Evolutionary conservation across 2,329 filamentous ascomycete genomes (phyloP).

Genomic region (Clonostachys chloroleuca): DNA sequence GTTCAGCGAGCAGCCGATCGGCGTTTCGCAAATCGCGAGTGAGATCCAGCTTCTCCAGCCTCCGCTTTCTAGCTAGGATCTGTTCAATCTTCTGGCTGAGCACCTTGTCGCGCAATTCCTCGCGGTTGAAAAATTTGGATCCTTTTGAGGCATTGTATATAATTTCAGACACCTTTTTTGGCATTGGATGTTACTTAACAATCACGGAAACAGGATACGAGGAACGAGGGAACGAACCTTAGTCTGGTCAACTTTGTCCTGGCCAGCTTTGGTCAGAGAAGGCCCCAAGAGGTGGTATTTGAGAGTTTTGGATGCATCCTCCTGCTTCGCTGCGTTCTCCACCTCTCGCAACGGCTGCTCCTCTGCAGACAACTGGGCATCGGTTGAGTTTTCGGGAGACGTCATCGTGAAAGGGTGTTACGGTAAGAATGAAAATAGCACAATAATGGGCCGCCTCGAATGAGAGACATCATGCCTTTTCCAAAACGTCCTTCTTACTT

Average conservation of each 20-base stretch:
- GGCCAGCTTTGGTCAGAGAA: slow-evolving; percentile 88
- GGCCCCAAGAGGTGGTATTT: slow-evolving; percentile 90
- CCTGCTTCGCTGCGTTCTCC: too few species aligned
- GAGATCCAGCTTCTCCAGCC: slow-evolving; percentile 73
- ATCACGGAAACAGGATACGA: neutral
- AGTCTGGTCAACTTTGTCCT: slow-evolving; percentile 87
- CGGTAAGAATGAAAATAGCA: too few species aligned
- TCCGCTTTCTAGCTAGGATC: slow-evolving; percentile 70
- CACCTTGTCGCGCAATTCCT: slow-evolving; percentile 75
- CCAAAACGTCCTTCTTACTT: too few species aligned
- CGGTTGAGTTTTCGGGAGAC: too few species aligned
- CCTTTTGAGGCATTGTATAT: slow-evolving; percentile 97
- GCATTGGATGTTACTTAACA: neutral
- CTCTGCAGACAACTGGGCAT: too few species aligned
- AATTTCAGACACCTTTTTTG: slow-evolving; percentile 74
- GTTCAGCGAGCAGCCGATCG: slow-evolving; percentile 74
- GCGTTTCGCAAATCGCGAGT: slow-evolving; percentile 68
- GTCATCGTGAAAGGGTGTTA: too few species aligned
- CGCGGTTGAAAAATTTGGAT: slow-evolving; percentile 92
- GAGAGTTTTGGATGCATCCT: slow-evolving; percentile 51
- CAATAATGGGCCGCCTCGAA: too few species aligned
- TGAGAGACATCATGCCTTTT: too few species aligned
- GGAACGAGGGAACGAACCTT: slow-evolving; percentile 48
- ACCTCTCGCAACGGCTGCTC: too few species aligned
- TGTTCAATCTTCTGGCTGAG: slow-evolving; percentile 82